These are phyloP conservation scores for Euphorbia lathyris DNA, from an alignment of 345 rosid species.

Conservation along the genomic window DNA sequence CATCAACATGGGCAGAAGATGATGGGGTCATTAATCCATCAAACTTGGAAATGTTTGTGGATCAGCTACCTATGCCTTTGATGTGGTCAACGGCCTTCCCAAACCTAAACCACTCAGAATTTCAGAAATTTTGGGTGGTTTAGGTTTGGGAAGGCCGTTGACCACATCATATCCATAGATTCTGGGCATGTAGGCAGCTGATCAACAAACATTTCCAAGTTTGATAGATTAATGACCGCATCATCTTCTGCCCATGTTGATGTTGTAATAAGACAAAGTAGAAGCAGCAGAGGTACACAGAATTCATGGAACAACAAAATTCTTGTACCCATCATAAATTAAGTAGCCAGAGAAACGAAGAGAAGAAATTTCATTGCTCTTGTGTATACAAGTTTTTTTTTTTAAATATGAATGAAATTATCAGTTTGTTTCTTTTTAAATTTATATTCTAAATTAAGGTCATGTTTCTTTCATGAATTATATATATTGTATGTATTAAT, in stretches of 20 bases:
- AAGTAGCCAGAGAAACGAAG: neutral
- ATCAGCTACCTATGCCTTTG: conserved; percentile 55
- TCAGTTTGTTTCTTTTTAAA: no score
- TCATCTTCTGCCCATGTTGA: conserved; percentile 36
- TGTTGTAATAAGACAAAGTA: neutral
- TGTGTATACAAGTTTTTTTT: no score
- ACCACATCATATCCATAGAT: conserved; percentile 42
- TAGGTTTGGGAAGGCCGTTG: conserved; percentile 40
- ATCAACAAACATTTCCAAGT: conserved; percentile 74
- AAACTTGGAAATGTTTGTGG: conserved; percentile 69
- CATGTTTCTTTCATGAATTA: no score
- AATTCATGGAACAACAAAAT: neutral
- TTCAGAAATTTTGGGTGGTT: conserved; percentile 65
- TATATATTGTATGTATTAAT: no score
- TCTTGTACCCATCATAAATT: neutral
- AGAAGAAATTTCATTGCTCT: no score
- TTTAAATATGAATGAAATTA: no score
- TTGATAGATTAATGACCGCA: conserved; percentile 26
- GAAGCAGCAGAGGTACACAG: neutral
- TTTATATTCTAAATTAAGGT: no score
- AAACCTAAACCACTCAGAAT: conserved; percentile 49
- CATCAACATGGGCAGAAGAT: conserved; percentile 32
- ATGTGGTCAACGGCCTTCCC: conserved; percentile 33
- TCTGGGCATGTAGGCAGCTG: conserved; percentile 63
- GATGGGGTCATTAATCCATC: conserved; percentile 32